Percentiles rank a stretch among this genome's conserved stretches.
phyloP scores from a whole-genome alignment of 2,329 filamentous ascomycete species.

The Cladosporium oxysporum region DNA sequence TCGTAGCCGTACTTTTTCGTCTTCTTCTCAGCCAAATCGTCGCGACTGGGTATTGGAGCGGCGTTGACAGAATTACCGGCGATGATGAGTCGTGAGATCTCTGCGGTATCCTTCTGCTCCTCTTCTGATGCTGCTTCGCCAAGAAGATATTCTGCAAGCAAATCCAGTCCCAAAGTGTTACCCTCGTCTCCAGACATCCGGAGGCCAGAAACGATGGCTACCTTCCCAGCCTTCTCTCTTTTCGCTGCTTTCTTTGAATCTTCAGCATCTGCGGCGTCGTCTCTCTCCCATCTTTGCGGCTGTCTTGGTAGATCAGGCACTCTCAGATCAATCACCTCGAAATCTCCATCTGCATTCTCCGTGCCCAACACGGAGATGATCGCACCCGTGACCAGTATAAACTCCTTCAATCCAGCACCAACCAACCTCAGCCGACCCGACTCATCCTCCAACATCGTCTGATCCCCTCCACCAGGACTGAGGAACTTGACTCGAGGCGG shows the following conservation, averaged over 20 bases:
- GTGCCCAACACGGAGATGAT: constrained; percentile 94
- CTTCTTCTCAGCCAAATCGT: constrained; percentile 48
- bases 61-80: constrained; percentile 80
- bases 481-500: constrained; percentile 54
- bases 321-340: constrained; percentile 88
- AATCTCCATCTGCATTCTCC: constrained; percentile 87
- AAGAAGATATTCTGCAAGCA: constrained; percentile 83
- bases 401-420: constrained; percentile 66
- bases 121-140: constrained; percentile 70
- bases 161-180: constrained; percentile 71
- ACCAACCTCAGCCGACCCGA: constrained; percentile 82
- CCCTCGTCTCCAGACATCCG: constrained; percentile 76
- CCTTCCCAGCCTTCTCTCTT: constrained; percentile 60
- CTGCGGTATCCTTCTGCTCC: constrained; percentile 61
- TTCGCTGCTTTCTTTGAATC: constrained; percentile 41
- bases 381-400: constrained; percentile 84
- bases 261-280: constrained; percentile 48
- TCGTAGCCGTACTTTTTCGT: constrained; percentile 95
- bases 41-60: constrained; percentile 48
- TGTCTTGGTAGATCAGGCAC: constrained; percentile 85
- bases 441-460: constrained; percentile 91
- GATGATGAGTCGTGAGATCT: constrained; percentile 83
- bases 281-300: constrained; percentile 73
- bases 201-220: constrained; percentile 88
- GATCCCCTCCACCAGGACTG: constrained; percentile 32